These are phyloP conservation scores for Barnettozyma sucrosica DNA, from an alignment of 805 yeast species.

Conservation along the genomic window DNA sequence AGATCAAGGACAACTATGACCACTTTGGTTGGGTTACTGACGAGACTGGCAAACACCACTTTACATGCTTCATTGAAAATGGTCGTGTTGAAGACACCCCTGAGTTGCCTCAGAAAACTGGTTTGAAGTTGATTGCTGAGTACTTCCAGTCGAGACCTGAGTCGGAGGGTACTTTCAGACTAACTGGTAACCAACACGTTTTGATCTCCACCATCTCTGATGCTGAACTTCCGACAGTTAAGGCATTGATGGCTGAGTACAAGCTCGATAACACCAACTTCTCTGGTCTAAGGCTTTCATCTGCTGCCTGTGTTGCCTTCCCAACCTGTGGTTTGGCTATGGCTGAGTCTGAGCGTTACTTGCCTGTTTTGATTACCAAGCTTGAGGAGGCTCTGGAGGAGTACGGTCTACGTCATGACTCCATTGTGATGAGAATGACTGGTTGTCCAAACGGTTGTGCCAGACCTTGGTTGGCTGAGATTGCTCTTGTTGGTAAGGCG, in stretches of 20 bases:
- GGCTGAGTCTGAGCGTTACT: slow-evolving; percentile 92
- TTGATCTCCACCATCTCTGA: slow-evolving; percentile 69
- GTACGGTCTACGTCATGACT: slow-evolving; percentile 88
- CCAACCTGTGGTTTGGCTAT: slow-evolving; percentile 98
- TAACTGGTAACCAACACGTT: slow-evolving; percentile 95
- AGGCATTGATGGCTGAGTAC: slow-evolving; percentile 60
- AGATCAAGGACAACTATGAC: slow-evolving; percentile 83
- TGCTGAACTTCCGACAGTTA: slow-evolving; percentile 56
- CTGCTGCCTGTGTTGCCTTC: slow-evolving; percentile 96
- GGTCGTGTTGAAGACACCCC: slow-evolving; percentile 94
- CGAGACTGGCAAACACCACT: slow-evolving; percentile 78
- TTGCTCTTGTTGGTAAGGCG: slow-evolving; percentile 94
- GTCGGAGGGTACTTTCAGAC: slow-evolving; percentile 78
- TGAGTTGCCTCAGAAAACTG: slow-evolving; percentile 84
- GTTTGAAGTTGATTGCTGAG: slow-evolving; percentile 73
- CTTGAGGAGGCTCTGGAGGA: slow-evolving; percentile 86
- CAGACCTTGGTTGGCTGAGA: slow-evolving; percentile 96
- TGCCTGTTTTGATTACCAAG: slow-evolving; percentile 77
- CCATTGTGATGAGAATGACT: slow-evolving; percentile 95
- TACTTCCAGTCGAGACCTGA: slow-evolving; percentile 43
- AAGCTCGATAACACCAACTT: slow-evolving; percentile 79
- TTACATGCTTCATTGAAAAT: slow-evolving; percentile 90
- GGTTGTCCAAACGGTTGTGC: slow-evolving; percentile 99
- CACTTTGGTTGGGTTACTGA: slow-evolving; percentile 92
- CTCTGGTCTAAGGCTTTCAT: slow-evolving; percentile 80